These are phyloP conservation scores for Talaromyces atroroseus DNA, from an alignment of 2,329 filamentous ascomycete species.

Conservation along the genomic window DNA sequence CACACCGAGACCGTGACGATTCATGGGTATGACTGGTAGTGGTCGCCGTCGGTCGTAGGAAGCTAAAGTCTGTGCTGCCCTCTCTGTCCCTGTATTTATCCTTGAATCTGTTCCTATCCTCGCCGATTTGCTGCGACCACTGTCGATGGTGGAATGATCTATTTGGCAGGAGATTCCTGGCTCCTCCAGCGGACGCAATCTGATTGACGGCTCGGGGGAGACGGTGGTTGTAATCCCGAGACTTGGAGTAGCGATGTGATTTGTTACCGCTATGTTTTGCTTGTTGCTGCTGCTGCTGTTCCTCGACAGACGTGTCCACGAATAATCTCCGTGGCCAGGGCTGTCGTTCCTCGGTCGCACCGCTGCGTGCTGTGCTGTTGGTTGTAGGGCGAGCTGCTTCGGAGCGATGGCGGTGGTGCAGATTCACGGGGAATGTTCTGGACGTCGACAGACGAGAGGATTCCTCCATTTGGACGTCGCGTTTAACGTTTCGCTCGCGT, in stretches of 20 bases:
- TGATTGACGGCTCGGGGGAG: slow-evolving; percentile 31
- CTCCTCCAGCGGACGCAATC: slow-evolving; percentile 25
- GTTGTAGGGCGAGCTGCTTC: slow-evolving; percentile 11
- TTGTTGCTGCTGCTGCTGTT: neutral
- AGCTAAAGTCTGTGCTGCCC: slow-evolving; percentile 18
- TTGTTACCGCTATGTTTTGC: slow-evolving; percentile 11
- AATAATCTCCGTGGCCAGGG: slow-evolving; percentile 16
- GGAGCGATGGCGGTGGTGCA: slow-evolving; percentile 12
- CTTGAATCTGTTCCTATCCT: neutral
- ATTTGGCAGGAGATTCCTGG: slow-evolving; percentile 27
- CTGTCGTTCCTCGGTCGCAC: slow-evolving; percentile 16
- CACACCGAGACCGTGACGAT: slow-evolving; percentile 28
- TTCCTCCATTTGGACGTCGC: neutral
- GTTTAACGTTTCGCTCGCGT: no score
- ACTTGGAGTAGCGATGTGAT: slow-evolving; percentile 27
- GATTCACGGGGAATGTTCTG: slow-evolving; percentile 10
- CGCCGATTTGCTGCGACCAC: slow-evolving; percentile 1
- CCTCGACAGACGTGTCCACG: slow-evolving; percentile 15
- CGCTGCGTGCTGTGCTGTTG: neutral
- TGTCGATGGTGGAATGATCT: slow-evolving; percentile 18
- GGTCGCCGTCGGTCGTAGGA: slow-evolving; percentile 24
- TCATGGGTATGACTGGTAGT: slow-evolving; percentile 15
- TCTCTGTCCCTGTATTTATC: slow-evolving; percentile 28
- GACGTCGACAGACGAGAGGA: slow-evolving; percentile 1
- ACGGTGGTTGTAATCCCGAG: slow-evolving; percentile 24